Conservation (phyloP, 768 basidiomycete species). For the Cystofilobasidium macerans region DNA sequence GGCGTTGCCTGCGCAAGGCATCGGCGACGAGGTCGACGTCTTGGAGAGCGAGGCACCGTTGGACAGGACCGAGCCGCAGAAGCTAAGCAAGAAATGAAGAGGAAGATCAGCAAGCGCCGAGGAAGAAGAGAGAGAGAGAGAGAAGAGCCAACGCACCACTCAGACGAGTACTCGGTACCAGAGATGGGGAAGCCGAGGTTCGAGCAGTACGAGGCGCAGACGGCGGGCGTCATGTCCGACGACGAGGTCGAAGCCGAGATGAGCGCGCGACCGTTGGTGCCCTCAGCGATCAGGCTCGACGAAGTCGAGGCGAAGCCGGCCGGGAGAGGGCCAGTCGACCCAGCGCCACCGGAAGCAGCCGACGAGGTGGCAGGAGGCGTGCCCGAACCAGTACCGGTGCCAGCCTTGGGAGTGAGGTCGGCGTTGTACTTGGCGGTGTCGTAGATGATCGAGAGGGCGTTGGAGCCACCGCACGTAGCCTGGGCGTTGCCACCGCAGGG, state of each 20-base stretch:
- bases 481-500: conserved; percentile 5
- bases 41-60: too few relatives aligned
- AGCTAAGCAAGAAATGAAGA: conserved; percentile 24
- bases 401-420: background rate
- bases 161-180: conserved; percentile 29
- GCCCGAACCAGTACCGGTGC: background rate
- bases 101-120: conserved; percentile 27
- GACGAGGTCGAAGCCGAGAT: conserved; percentile 27
- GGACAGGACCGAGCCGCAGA: conserved; percentile 47
- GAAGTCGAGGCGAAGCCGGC: background rate
- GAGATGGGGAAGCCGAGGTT: conserved; percentile 27
- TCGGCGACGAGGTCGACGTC: conserved; percentile 30
- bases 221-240: conserved; percentile 29
- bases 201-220: conserved; percentile 30
- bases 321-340: background rate
- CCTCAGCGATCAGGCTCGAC: conserved; percentile 11
- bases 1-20: conserved; percentile 31
- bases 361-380: background rate
- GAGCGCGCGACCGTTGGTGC: conserved; percentile 29
- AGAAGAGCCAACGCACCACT: conserved; percentile 30
- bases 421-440: background rate
- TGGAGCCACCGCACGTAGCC: conserved; percentile 11
- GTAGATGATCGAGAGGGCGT: conserved; percentile 14
- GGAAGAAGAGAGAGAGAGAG: conserved; percentile 24
- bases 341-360: background rate